Evolutionary conservation across 306 rosid genomes (phyloP).

Genomic region (Canavalia ensiformis): DNA sequence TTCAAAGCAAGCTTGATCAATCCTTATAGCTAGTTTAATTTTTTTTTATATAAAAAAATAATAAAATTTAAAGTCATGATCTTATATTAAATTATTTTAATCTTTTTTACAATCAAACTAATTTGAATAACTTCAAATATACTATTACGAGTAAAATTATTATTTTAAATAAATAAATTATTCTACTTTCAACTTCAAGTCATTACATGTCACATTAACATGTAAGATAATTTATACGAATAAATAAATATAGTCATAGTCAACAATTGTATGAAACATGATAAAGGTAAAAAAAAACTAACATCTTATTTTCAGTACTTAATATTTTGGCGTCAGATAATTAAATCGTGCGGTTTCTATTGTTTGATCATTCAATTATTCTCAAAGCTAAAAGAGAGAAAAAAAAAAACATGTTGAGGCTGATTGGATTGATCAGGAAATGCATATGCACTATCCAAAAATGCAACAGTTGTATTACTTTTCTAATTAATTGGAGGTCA

Average conservation of each 20-base stretch:
- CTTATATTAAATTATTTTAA: no score
- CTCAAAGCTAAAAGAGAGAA: not conserved
- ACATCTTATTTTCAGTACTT: not conserved
- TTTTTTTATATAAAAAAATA: no score
- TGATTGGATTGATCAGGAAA: not conserved
- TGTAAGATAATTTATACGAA: not conserved
- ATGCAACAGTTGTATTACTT: not conserved
- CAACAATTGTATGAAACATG: not conserved
- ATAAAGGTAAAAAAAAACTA: not conserved
- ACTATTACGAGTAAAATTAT: no score
- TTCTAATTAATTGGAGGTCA: not conserved
- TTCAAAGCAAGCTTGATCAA: not conserved
- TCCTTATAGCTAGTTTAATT: not conserved
- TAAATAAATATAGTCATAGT: not conserved
- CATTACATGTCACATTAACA: not conserved
- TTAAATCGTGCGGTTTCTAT: not conserved
- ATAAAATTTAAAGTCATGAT: no score
- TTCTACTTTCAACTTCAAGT: not conserved
- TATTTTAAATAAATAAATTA: no score
- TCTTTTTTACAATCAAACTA: no score
- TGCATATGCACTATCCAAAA: constrained; percentile 15
- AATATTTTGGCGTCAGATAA: not conserved
- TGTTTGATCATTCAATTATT: not conserved
- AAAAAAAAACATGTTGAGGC: not conserved
- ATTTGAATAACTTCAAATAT: no score